Evolutionary conservation across 768 basidiomycete species (phyloP).

Genomic region (Trametes meyenii): DNA sequence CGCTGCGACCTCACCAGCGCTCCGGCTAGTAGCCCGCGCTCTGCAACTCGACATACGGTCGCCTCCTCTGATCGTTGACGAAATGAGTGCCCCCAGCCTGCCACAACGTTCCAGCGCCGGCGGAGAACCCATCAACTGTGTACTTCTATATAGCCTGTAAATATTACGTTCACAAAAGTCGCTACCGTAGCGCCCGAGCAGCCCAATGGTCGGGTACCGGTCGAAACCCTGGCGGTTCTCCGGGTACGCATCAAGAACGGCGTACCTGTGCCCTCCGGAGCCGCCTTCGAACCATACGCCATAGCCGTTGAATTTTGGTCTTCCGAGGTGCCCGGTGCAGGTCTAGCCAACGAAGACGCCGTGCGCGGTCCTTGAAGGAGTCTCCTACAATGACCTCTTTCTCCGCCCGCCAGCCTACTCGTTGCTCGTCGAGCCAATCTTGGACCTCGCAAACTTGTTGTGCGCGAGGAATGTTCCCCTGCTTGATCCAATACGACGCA

Average conservation of each 20-base stretch:
- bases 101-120: too few relatives aligned
- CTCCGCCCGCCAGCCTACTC: constrained; percentile 13
- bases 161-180: constrained; percentile 16
- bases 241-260: constrained; percentile 5
- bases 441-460: constrained; percentile 5
- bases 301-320: constrained; percentile 18
- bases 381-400: constrained; percentile 8
- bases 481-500: constrained; percentile 60
- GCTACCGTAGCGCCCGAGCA: not conserved
- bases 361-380: constrained; percentile 1
- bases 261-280: constrained; percentile 17
- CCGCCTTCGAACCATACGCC: constrained; percentile 25
- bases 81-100: too few relatives aligned
- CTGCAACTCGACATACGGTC: not conserved
- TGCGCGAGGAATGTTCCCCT: constrained; percentile 34
- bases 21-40: not conserved
- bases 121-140: not conserved
- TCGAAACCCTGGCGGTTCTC: not conserved
- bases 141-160: constrained; percentile 17
- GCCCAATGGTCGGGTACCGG: not conserved
- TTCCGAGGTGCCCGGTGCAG: constrained; percentile 10
- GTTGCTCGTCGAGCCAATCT: constrained; percentile 9
- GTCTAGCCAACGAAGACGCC: constrained; percentile 7
- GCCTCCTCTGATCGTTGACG: too few relatives aligned
- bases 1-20: too few relatives aligned